Conservation (phyloP, 164 flowering plant genomes). For the Buxus sempervirens region DNA sequence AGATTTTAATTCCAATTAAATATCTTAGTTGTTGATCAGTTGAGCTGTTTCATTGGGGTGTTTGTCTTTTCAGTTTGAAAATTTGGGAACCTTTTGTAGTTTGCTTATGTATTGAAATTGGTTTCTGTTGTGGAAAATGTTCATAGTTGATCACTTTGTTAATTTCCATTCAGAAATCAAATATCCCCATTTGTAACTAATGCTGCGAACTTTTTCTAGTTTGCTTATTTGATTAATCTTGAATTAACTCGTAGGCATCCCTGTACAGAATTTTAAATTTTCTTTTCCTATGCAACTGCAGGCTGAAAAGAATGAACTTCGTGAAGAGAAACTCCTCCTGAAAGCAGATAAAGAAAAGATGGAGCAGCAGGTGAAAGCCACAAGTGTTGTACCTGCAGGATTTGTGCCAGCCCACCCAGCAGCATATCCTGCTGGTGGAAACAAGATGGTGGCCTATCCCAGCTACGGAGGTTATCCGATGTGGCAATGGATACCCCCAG, state of each 20-base stretch:
- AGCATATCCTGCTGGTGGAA: conserved; percentile 37
- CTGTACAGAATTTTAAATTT: background rate
- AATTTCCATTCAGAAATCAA: background rate
- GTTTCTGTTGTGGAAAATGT: background rate
- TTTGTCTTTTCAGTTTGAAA: background rate
- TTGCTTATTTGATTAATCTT: too few relatives aligned
- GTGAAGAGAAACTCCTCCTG: conserved; percentile 51
- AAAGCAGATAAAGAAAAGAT: conserved; percentile 61
- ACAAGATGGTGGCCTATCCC: conserved; percentile 64
- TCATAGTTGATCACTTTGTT: background rate
- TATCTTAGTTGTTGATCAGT: background rate
- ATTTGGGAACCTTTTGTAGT: background rate
- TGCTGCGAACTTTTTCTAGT: background rate
- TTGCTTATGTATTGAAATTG: background rate
- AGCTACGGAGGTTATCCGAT: conserved; percentile 62
- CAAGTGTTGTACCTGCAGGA: conserved; percentile 29
- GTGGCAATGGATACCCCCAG: conserved; percentile 75
- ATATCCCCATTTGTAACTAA: background rate
- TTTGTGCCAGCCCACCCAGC: conserved; percentile 45
- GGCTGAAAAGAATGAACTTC: conserved; percentile 75
- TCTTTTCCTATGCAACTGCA: conserved; percentile 18
- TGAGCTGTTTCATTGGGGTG: background rate
- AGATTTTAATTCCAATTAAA: background rate
- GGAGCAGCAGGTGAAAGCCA: conserved; percentile 56
- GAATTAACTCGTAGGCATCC: background rate